A percentile compares a stretch with the other conserved stretches of the same genome.
Conservation (phyloP, 768 basidiomycete species). For the Ramaria sp. region DNA sequence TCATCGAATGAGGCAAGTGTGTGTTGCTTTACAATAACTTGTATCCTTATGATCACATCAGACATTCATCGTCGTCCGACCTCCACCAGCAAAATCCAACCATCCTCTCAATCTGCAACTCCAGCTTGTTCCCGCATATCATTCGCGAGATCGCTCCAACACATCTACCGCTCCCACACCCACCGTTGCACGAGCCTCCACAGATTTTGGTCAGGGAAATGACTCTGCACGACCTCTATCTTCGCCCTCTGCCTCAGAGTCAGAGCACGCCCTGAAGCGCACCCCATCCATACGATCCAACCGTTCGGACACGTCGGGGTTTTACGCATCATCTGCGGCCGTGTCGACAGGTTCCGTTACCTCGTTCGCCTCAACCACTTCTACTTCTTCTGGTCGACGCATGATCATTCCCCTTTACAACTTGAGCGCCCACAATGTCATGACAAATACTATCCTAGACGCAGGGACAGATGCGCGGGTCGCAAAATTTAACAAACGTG, state of each 20-base stretch:
- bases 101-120: conserved; percentile 88
- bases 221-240: conserved; percentile 13
- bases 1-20: conserved; percentile 34
- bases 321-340: conserved; percentile 31
- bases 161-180: conserved; percentile 27
- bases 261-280: conserved; percentile 11
- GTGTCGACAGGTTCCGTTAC: conserved; percentile 19
- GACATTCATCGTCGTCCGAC: conserved; percentile 89
- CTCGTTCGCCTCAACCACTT: conserved; percentile 24
- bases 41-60: conserved; percentile 21
- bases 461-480: conserved; percentile 84
- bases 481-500: conserved; percentile 58
- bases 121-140: conserved; percentile 69
- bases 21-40: neutral
- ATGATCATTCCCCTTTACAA: conserved; percentile 83
- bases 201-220: conserved; percentile 18
- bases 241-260: conserved; percentile 23
- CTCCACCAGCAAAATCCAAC: conserved; percentile 75
- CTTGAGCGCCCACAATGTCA: conserved; percentile 77
- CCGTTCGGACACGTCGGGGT: conserved; percentile 44
- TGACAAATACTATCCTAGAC: conserved; percentile 78
- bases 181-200: conserved; percentile 25
- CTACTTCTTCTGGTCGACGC: conserved; percentile 41
- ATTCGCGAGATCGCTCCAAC: conserved; percentile 29
- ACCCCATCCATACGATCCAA: conserved; percentile 25